phyloP scores from a whole-genome alignment of 2,329 filamentous ascomycete species.

The Aspergillus pseudoglaucus region DNA sequence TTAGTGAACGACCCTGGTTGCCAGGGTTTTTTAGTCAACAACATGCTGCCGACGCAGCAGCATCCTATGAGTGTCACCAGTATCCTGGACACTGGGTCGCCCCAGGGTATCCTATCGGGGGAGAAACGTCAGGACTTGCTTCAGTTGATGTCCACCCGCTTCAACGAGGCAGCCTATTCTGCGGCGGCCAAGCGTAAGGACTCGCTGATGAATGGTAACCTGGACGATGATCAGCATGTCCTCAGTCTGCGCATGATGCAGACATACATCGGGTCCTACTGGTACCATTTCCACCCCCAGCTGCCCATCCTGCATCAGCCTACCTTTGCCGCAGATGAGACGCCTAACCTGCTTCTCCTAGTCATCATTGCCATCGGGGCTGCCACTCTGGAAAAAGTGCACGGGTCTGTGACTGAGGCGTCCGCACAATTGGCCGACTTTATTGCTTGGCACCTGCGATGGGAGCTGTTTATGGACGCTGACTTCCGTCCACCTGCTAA shows the following conservation, averaged over 20 bases:
- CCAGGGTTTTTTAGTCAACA: constrained; percentile 39
- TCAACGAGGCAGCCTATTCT: constrained; percentile 72
- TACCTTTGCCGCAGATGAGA: constrained; percentile 82
- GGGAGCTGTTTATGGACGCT: constrained; percentile 88
- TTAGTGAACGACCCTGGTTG: constrained; percentile 46
- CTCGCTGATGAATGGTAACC: constrained; percentile 70
- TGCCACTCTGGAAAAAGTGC: constrained; percentile 76
- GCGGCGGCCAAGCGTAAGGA: constrained; percentile 70
- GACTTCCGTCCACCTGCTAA: constrained; percentile 90
- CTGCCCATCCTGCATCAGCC: constrained; percentile 91
- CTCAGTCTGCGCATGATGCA: constrained; percentile 94
- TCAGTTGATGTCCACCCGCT: constrained; percentile 71
- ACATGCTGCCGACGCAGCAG: constrained; percentile 52
- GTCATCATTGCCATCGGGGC: constrained; percentile 91
- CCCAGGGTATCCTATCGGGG: constrained; percentile 75
- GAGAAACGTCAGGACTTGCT: constrained; percentile 79
- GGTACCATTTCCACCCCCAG: constrained; percentile 90
- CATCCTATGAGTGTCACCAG: constrained; percentile 89
- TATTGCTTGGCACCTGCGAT: constrained; percentile 84
- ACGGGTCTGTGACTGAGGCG: constrained; percentile 65
- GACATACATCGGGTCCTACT: constrained; percentile 86
- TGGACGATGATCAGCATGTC: constrained; percentile 54
- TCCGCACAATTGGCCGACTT: constrained; percentile 85
- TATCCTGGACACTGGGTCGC: constrained; percentile 70
- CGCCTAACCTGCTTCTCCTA: constrained; percentile 75